Evolutionary conservation across 805 yeast species (phyloP).

Genomic region (Wickerhamomyces rabaulensis): DNA sequence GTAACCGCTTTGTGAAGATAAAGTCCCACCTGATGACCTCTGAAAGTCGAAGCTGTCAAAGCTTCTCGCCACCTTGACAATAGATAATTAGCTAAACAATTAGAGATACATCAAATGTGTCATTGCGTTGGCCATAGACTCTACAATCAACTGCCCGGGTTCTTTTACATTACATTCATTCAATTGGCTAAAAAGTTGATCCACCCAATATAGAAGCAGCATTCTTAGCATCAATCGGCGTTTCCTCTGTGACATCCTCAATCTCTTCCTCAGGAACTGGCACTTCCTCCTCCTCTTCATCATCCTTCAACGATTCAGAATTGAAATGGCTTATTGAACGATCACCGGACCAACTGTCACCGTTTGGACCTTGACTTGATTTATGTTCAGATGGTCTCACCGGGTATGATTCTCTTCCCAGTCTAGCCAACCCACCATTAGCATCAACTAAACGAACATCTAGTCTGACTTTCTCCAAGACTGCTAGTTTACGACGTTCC

Average conservation of each 20-base stretch:
- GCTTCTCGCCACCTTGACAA: too few species aligned
- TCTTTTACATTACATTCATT: background rate
- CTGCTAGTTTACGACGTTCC: constrained; percentile 73
- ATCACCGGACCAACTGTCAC: constrained; percentile 61
- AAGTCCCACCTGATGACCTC: too few species aligned
- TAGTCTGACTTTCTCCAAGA: constrained; percentile 64
- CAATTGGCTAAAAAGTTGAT: constrained; percentile 39
- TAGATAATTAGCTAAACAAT: too few species aligned
- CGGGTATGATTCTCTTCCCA: constrained; percentile 67
- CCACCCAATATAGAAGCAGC: constrained; percentile 82
- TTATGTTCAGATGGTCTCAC: constrained; percentile 14
- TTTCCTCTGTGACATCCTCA: constrained; percentile 25
- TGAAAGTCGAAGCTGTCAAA: too few species aligned
- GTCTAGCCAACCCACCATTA: constrained; percentile 73
- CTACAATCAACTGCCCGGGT: background rate
- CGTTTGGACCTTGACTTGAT: constrained; percentile 41
- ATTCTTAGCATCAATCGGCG: constrained; percentile 66
- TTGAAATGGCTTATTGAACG: constrained; percentile 33
- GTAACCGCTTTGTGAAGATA: too few species aligned
- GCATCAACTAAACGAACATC: constrained; percentile 74
- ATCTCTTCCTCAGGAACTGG: constrained; percentile 16
- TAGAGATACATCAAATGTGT: too few species aligned
- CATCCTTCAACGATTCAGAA: constrained; percentile 11
- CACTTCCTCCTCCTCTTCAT: constrained; percentile 7
- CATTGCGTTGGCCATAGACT: too few species aligned